Base-by-base conservation (phyloP, 306 rosid genomes). In the Cyamopsis tetragonoloba region DNA sequence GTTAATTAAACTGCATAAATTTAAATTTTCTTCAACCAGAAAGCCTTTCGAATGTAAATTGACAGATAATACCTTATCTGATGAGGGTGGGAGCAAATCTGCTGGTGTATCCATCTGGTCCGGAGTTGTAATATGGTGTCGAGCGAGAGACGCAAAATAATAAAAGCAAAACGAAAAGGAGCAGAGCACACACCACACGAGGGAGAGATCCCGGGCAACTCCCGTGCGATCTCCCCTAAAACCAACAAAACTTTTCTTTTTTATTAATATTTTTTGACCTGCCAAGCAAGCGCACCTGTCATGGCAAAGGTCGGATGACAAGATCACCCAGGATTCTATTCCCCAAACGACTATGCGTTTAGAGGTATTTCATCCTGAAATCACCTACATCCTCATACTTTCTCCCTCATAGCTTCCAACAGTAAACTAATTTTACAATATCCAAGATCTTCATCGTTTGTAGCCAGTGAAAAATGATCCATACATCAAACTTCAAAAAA, bases 251-350 rank as follows among this genome's bases (percentile, higher is more conserved):
- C 7, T 17, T 11, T 66, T n/a, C n/a, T n/a, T 30, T 81, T 84
- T 86, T 86, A 83, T 87, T 88, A 79, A 61, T 57, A 55, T 50
- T 51, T 68, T 37, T 38, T 86, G 97, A 88, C 97, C 96, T 79
- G 97, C 97, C 96, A 91, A 53, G 93, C 97, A 88, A 91, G 96
- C 97, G 89, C 97, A 88, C 97, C 96, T 71, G 89, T 6, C 93
- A 86, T 91, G 97, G 97, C 97, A 91, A 91, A 91, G 93, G 96
- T 81, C 97, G 87, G 89, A 88, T 78, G 85, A 88, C 89, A 88
- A 82, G 83, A 87, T 68, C 37, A 11, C 17, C 66, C 84, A 43
- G 74, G 69, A 50, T 44, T 24, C 32, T 7, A 1, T 19, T 3
- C 62, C 73, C 10, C 8, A 13, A 50, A 24, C 67, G 78, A 60